Base-by-base conservation (phyloP, 1,139 yeast species). In the Yamadazyma mexicana region DNA sequence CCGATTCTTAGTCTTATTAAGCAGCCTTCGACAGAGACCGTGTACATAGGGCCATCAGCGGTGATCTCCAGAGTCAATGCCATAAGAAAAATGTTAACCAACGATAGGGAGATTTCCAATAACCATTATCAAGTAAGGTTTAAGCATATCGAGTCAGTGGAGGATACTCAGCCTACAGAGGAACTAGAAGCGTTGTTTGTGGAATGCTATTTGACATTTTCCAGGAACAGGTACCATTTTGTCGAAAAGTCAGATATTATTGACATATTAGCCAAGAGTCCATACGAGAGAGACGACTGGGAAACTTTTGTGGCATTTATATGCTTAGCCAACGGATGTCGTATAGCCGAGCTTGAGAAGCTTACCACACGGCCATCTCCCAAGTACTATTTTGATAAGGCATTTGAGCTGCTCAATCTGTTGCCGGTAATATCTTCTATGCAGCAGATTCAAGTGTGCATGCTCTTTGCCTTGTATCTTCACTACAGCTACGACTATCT, bases 1-100 rank as follows among this genome's bases (percentile, higher is more conserved):
- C 50, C 48, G 3, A 33, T 46, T 10, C 20, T 44, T 4, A 38
- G 28, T 15, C 37, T 47, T 10, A 45, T 40, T 2, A 34, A 36
- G 23, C 39, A 42, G 24, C 51, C 52, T 1, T 30, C 41, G 2
- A 33, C 33, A 6, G 43, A 37, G 6, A 26, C 37, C 16, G 26
- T 43, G 3, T 44, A 44, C 29, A 40, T 47, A 10, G 50, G 51
- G 10, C 48, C 39, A 29, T 37, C 47, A 12, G 52, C 51, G 1
- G 43, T 48, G 2, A 43, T 47, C 10, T 47, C 52, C 1, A 47
- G 47, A 38, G 52, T 47, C 14, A 50, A 48, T 29, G 50, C 52
- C 10, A 47, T 48, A 8, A 31, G 52, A 25, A 44, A 32, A 18
- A 45, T 47, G 10, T 29, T 48, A n/a, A 48, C 51, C 12, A 44